phyloP scores from a whole-genome alignment of 768 basidiomycete species.

The Russula earlei region DNA sequence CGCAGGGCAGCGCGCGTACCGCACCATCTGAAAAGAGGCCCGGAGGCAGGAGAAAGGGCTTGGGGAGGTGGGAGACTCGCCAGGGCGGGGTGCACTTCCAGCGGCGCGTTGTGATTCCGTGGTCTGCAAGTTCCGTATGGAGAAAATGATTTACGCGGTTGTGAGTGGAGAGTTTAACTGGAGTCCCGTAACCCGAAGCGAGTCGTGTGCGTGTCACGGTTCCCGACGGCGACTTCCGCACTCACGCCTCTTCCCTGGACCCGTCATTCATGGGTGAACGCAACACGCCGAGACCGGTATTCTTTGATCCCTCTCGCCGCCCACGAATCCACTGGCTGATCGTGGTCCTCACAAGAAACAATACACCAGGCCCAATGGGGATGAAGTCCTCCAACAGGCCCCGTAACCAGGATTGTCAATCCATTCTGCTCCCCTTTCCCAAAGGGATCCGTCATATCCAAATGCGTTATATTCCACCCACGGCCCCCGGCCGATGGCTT shows the following conservation, averaged over 20 bases:
- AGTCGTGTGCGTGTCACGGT: background rate
- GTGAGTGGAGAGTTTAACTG: background rate
- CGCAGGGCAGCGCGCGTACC: background rate
- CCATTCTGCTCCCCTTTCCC: background rate
- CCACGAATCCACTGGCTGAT: background rate
- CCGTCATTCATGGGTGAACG: background rate
- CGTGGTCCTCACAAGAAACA: too few species aligned
- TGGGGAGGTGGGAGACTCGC: background rate
- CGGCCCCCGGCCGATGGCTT: background rate
- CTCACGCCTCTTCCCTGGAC: conserved; percentile 1
- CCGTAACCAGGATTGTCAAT: background rate
- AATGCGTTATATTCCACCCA: background rate
- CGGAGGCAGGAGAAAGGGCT: background rate
- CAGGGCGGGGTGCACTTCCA: background rate
- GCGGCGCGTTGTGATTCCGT: background rate
- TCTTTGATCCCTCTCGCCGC: background rate
- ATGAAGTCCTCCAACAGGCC: background rate
- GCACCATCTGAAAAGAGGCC: background rate
- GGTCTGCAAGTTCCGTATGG: too few species aligned
- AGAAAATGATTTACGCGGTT: background rate
- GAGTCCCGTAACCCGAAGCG: too few species aligned
- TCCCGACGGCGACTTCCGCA: conserved; percentile 9
- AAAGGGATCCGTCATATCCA: background rate
- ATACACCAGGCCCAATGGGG: too few species aligned
- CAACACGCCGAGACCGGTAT: background rate